Conservation (phyloP, 768 basidiomycete genomes). For the Leccinum olivaceopallidum region DNA sequence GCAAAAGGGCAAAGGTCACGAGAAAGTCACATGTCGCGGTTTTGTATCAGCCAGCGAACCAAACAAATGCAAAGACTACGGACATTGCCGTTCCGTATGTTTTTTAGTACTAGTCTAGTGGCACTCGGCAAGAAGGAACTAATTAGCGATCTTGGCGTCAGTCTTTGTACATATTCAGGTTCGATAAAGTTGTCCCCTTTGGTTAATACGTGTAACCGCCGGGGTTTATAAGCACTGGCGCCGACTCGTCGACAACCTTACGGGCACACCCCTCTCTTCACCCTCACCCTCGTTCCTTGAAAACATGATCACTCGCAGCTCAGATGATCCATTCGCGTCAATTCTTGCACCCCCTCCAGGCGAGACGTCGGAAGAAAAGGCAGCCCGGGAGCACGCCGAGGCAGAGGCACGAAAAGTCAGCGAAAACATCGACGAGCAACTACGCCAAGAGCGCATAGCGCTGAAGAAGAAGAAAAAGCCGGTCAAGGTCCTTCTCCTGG, state of each 20-base stretch:
- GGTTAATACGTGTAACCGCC: background rate
- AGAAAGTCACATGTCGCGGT: constrained; percentile 40
- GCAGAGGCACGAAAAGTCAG: constrained; percentile 62
- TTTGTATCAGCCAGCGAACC: constrained; percentile 32
- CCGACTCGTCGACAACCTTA: background rate
- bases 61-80: constrained; percentile 34
- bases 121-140: too few relatives aligned
- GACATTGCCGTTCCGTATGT: background rate
- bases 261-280: background rate
- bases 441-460: constrained; percentile 58
- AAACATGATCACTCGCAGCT: constrained; percentile 32
- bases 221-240: constrained; percentile 1
- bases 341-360: constrained; percentile 63
- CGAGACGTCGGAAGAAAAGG: constrained; percentile 60
- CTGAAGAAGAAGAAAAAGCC: constrained; percentile 65
- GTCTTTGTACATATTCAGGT: background rate
- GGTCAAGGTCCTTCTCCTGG: constrained; percentile 73
- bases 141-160: too few relatives aligned
- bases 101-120: too few relatives aligned
- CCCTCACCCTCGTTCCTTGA: background rate
- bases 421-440: constrained; percentile 75
- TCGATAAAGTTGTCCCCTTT: background rate
- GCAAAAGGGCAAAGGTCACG: constrained; percentile 41
- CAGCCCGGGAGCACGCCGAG: constrained; percentile 58
- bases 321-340: constrained; percentile 63